These are phyloP conservation scores for Peronospora farinosa DNA, from an alignment of 352 stramenopile genomes.

Conservation along the genomic window DNA sequence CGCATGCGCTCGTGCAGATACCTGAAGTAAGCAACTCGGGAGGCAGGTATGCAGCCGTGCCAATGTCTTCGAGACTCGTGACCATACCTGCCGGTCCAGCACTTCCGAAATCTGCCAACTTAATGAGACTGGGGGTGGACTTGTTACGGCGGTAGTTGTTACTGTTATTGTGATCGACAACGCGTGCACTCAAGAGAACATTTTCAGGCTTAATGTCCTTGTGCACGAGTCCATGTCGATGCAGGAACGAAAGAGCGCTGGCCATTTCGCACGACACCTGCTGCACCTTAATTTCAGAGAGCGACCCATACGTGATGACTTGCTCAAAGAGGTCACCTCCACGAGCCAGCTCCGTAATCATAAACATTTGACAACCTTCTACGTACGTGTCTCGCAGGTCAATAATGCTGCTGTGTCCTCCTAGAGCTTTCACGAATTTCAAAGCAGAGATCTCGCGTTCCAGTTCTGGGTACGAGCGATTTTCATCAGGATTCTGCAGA, in stretches of 20 bases:
- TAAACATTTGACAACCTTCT: conserved; percentile 63
- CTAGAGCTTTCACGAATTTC: conserved; percentile 64
- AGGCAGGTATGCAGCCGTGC: conserved; percentile 61
- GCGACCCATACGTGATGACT: conserved; percentile 67
- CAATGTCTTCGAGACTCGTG: conserved; percentile 50
- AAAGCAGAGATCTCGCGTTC: conserved; percentile 68
- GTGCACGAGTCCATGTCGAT: conserved; percentile 64
- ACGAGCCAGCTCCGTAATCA: conserved; percentile 83
- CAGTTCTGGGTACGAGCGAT: conserved; percentile 42
- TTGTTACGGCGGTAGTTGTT: conserved; percentile 17
- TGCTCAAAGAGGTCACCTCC: conserved; percentile 89
- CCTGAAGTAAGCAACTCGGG: conserved; percentile 54
- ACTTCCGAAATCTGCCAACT: conserved; percentile 77
- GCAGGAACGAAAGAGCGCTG: conserved; percentile 62
- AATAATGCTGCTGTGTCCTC: conserved; percentile 84
- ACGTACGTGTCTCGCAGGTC: conserved; percentile 79
- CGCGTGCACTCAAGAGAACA: conserved; percentile 45
- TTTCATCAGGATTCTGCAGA: conserved; percentile 23
- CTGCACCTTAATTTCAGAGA: conserved; percentile 43
- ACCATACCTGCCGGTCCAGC: conserved; percentile 40
- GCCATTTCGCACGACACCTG: conserved; percentile 50
- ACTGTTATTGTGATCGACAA: conserved; percentile 21
- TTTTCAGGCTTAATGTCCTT: conserved; percentile 85
- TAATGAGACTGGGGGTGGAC: conserved; percentile 40
- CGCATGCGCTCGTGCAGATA: conserved; percentile 51